Evolutionary conservation across 2,329 filamentous ascomycete species (phyloP), one percentile per base, ranked within the genome.

Genomic region (Lasiodiplodia sp.): DNA sequence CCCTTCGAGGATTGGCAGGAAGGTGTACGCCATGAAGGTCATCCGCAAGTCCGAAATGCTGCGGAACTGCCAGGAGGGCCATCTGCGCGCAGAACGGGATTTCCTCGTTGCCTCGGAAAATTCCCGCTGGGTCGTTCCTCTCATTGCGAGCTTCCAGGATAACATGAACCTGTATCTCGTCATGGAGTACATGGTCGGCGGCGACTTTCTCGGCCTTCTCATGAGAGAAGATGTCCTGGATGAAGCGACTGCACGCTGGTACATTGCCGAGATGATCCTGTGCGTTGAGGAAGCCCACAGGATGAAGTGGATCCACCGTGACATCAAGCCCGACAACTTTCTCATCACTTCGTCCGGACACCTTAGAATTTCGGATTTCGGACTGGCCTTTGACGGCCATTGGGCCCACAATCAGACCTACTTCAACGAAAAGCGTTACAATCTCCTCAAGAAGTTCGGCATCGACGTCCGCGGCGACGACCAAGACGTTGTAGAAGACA

Each of bases 151-250:
- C 75, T 98, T 98, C 72, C 93, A 98, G 78, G 96, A 98, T 77
- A 83, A 87, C 44, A 86, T 87, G 52, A 93, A 92, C 73, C 85
- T 99, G 6, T 98, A 98, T 75, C 87, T 99, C 6, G 92, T 97
- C 65, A 97, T 98, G 94, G 94, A 98, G 69, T 99, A 97, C 77
- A 97, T 97, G 93, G 91, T 96, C 2, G 96, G 95, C 0, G 95
- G 96, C 0, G 95, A 99, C 77, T 98, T 99, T 72, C 85, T 99
- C 0, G 92, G 92, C 1, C 81, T 97, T 0, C 82, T 99, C 18
- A 91, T 97, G 67, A 89, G 94, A 18, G 92, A 96, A 75, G 94
- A 96, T 70, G 88, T 92, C 2, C 84, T 99, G 2, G 89, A 89
- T 67, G 96, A 98, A 78, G 83, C 86, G 0, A 88, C 92, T 53